Percentiles rank a stretch among this genome's conserved stretches.
These are phyloP conservation scores for Malassezia sp. DNA, from an alignment of 1,284 basidiomycete genomes.

Conservation along the genomic window DNA sequence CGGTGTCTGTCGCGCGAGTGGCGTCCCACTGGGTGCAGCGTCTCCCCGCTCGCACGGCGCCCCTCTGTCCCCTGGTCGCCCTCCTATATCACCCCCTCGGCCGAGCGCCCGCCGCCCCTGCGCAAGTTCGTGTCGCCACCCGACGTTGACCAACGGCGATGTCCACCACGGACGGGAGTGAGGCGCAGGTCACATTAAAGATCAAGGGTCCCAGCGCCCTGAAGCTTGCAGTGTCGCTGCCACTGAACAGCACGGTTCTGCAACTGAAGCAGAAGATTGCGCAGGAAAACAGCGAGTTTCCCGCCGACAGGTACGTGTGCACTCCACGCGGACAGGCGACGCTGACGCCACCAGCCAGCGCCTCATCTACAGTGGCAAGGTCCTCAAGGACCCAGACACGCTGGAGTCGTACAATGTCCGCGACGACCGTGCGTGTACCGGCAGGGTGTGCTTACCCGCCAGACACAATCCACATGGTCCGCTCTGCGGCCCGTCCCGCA, in stretches of 20 bases:
- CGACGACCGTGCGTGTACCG: constrained; percentile 20
- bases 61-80: no score
- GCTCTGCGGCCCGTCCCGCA: constrained; percentile 28
- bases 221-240: constrained; percentile 29
- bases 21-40: no score
- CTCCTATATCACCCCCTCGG: no score
- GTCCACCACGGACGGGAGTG: constrained; percentile 16
- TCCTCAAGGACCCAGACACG: constrained; percentile 39
- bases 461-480: constrained; percentile 43
- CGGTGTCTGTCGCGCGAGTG: no score
- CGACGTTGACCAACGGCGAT: constrained; percentile 2
- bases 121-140: no score
- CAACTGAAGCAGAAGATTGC: constrained; percentile 40
- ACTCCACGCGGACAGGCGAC: background rate
- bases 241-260: constrained; percentile 28
- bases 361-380: constrained; percentile 43
- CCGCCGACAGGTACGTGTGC: constrained; percentile 27
- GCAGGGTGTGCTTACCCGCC: background rate
- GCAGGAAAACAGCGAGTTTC: constrained; percentile 30
- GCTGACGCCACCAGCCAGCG: constrained; percentile 19
- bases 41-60: no score
- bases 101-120: no score
- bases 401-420: constrained; percentile 39
- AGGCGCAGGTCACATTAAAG: constrained; percentile 29
- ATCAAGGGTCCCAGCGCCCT: constrained; percentile 43